Conservation (phyloP, 202 grass and related monocot genomes). For the Panicum virgatum region DNA sequence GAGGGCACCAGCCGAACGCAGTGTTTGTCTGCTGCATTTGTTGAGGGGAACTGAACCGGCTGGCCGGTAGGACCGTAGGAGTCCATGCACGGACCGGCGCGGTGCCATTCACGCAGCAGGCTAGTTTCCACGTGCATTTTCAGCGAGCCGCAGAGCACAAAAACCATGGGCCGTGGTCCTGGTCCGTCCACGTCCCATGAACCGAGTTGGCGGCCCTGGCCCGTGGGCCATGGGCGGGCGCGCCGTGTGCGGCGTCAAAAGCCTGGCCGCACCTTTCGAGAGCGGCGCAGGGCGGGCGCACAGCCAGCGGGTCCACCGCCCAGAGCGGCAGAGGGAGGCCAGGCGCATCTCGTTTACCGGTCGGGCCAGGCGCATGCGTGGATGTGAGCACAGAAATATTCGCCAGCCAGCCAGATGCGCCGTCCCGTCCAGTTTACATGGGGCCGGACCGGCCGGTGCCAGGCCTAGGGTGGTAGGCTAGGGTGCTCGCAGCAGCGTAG, state of each 20-base stretch:
- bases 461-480: neutral
- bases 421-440: neutral
- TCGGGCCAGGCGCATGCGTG: neutral
- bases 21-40: too few species aligned
- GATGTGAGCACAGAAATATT: slow-evolving; percentile 23
- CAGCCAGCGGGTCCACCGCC: neutral
- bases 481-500: neutral
- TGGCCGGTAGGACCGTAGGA: too few species aligned
- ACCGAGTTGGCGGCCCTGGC: neutral
- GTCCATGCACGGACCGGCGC: neutral
- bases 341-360: slow-evolving; percentile 4
- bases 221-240: neutral
- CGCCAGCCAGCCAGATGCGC: neutral
- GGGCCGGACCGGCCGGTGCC: neutral
- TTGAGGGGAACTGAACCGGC: neutral
- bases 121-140: neutral
- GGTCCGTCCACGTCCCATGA: neutral
- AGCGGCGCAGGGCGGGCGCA: neutral
- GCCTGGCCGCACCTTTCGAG: slow-evolving; percentile 17
- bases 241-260: neutral
- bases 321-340: neutral
- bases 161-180: neutral
- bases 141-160: neutral
- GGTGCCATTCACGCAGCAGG: neutral
- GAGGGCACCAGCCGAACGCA: too few species aligned